A percentile compares a stretch with the other conserved stretches of the same genome.
These are phyloP conservation scores for Priceomyces medius DNA, from an alignment of 805 yeast genomes.

Conservation along the genomic window DNA sequence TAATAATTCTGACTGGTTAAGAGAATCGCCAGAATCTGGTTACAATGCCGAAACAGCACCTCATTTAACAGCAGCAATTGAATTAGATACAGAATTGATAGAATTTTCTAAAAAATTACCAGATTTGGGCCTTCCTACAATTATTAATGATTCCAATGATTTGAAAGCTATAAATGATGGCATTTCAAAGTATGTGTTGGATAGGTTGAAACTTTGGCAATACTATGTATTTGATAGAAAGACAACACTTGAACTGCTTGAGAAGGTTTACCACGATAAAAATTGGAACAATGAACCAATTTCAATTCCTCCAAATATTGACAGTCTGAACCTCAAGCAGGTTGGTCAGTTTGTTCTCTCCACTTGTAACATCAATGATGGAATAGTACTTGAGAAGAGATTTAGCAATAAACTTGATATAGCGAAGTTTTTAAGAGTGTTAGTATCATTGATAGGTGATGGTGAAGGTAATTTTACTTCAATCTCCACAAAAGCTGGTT, in stretches of 20 bases:
- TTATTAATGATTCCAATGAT: slow-evolving; percentile 51
- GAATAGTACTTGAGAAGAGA: slow-evolving; percentile 50
- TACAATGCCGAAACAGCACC: slow-evolving; percentile 87
- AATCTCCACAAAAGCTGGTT: slow-evolving; percentile 37
- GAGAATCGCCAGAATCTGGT: slow-evolving; percentile 86
- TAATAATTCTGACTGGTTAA: slow-evolving; percentile 80
- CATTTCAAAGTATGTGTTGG: slow-evolving; percentile 65
- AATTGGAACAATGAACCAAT: slow-evolving; percentile 24
- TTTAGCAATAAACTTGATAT: slow-evolving; percentile 55
- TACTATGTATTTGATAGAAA: slow-evolving; percentile 70
- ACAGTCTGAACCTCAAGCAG: slow-evolving; percentile 34
- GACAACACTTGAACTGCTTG: slow-evolving; percentile 38
- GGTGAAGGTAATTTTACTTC: slow-evolving; percentile 23
- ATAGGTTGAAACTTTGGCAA: slow-evolving; percentile 77
- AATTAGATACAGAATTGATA: slow-evolving; percentile 67
- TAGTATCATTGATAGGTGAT: slow-evolving; percentile 28
- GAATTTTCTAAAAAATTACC: slow-evolving; percentile 62
- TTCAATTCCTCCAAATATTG: slow-evolving; percentile 44
- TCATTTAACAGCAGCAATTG: slow-evolving; percentile 81
- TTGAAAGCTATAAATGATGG: slow-evolving; percentile 64
- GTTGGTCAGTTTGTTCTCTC: slow-evolving; percentile 51
- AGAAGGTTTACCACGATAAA: slow-evolving; percentile 33
- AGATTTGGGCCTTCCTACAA: slow-evolving; percentile 61
- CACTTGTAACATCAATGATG: slow-evolving; percentile 37
- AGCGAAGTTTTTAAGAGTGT: slow-evolving; percentile 50